A percentile compares a stretch with the other conserved stretches of the same genome.
Evolutionary conservation across 208 protist species (phyloP).

Genomic region (Leishmania lainsoni): DNA sequence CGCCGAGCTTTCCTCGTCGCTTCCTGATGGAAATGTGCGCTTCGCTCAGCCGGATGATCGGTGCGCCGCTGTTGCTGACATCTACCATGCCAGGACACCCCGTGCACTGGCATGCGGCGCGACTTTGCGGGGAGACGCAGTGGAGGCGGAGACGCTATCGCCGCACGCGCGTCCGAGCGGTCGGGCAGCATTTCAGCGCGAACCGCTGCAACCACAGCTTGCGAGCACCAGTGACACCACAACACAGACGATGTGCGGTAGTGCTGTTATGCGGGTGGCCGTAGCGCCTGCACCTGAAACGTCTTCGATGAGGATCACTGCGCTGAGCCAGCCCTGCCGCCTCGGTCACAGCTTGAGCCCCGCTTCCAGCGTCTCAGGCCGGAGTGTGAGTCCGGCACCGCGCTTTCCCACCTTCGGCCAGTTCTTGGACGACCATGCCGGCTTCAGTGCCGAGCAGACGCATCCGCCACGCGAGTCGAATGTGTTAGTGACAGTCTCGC

Average conservation of each 20-base stretch:
- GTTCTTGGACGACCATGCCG: conserved; percentile 68
- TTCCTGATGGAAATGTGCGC: background rate
- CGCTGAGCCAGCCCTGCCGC: background rate
- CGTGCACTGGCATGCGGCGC: background rate
- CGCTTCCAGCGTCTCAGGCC: conserved; percentile 23
- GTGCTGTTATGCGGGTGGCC: background rate
- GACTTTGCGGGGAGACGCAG: background rate
- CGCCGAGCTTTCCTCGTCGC: background rate
- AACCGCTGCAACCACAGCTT: conserved; percentile 6
- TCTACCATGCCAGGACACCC: conserved; percentile 13
- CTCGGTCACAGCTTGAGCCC: conserved; percentile 27
- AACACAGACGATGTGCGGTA: background rate
- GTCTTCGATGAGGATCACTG: background rate
- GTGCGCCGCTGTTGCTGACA: conserved; percentile 30
- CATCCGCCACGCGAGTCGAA: conserved; percentile 27
- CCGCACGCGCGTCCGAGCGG: conserved; percentile 23
- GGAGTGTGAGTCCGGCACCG: conserved; percentile 64
- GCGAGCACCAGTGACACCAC: background rate
- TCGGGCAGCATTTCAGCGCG: conserved; percentile 21
- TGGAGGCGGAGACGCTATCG: conserved; percentile 1
- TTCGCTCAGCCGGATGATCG: conserved; percentile 6
- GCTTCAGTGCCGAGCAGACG: conserved; percentile 22
- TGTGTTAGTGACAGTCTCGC: conserved; percentile 42
- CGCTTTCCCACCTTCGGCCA: conserved; percentile 81
- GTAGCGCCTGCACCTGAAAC: background rate